Percentiles rank a stretch among this genome's conserved stretches.
phyloP scores from a whole-genome alignment of 805 yeast genomes.

The Clavispora phyllophila region DNA sequence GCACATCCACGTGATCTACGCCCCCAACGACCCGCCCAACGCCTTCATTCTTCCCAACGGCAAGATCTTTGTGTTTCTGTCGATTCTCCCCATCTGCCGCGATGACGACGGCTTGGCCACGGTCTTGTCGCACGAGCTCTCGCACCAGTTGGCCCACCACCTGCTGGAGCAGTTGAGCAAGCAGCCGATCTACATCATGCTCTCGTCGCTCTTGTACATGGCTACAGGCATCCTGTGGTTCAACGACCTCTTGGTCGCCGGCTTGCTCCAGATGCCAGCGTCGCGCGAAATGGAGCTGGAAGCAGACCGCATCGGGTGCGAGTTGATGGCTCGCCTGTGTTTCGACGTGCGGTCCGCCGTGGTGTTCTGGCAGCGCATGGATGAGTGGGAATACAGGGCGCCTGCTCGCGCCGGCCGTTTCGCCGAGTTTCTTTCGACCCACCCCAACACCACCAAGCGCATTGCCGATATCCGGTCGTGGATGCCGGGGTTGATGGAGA shows the following conservation, averaged over 20 bases:
- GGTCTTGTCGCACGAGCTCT: slow-evolving; percentile 86
- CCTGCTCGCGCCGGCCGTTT: slow-evolving; percentile 15
- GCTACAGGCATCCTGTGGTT: slow-evolving; percentile 55
- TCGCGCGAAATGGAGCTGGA: slow-evolving; percentile 93
- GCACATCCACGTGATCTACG: slow-evolving; percentile 66
- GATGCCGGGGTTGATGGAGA: slow-evolving; percentile 53
- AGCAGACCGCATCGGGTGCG: slow-evolving; percentile 91
- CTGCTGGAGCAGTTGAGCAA: slow-evolving; percentile 76
- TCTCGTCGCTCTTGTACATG: slow-evolving; percentile 51
- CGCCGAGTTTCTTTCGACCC: slow-evolving; percentile 77
- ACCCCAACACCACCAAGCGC: slow-evolving; percentile 79
- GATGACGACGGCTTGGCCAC: slow-evolving; percentile 95
- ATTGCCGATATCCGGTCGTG: slow-evolving; percentile 62
- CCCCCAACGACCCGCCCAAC: slow-evolving; percentile 75
- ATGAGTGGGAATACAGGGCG: slow-evolving; percentile 24
- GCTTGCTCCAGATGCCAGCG: slow-evolving; percentile 71
- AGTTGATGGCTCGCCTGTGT: slow-evolving; percentile 89
- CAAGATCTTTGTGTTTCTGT: slow-evolving; percentile 82
- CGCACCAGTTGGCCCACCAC: slow-evolving; percentile 92
- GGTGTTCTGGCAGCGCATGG: slow-evolving; percentile 80
- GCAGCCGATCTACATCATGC: slow-evolving; percentile 61
- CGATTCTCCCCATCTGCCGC: slow-evolving; percentile 70
- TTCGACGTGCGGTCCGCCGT: slow-evolving; percentile 73
- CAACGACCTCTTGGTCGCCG: slow-evolving; percentile 47
- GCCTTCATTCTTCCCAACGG: slow-evolving; percentile 97